Base-by-base conservation (phyloP, 2,329 filamentous ascomycete species). In the Xylaria multiplex region DNA sequence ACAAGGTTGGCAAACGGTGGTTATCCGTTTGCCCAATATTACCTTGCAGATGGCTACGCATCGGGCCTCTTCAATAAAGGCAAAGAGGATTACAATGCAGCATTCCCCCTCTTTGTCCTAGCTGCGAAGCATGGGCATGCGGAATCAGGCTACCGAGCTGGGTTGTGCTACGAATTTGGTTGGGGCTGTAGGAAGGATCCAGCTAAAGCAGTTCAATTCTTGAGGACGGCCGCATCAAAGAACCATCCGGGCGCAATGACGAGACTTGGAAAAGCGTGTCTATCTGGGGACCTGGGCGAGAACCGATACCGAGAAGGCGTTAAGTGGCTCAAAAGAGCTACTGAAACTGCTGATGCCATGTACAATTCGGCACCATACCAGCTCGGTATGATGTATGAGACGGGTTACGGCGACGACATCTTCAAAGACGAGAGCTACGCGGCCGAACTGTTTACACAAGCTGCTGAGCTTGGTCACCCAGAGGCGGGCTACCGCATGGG, bases 1-100 rank as follows among this genome's bases (percentile, higher is more conserved):
- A 93, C 96, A 79, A 91, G 90, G 68, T 85, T 98, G 58, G 86
- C 94, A 19, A 95, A 94, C 79, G 90, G 89, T 64, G 93, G 93
- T 52, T 97, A 97, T 77, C 96, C 96, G 0, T 98, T 97, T 79
- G 96, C 96, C 3, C 96, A 99, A 78, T 99, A 99, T 81, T 98
- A 98, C 78, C 88, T 99, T 13, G 96, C 90, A 22, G 96, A 99
- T 77, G 96, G 96, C 1, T 97, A 93, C 77, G 93, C 93, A 2
- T 97, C 95, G 6, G 96, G 96, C 0, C 84, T 99, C 27, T 98
- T 99, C 80, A 97, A 89, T 81, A 98, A 97, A 79, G 93, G 93
- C 68, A 96, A 95, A 76, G 90, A 93, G 74, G 96, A 99, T 77
- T 91, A 96, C 77, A 93, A 94, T 76, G 90, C 92, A 46, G 94